A percentile compares a stretch with the other conserved stretches of the same genome.
Evolutionary conservation across 768 basidiomycete genomes (phyloP).

Genomic region (Tricholoma sp.): DNA sequence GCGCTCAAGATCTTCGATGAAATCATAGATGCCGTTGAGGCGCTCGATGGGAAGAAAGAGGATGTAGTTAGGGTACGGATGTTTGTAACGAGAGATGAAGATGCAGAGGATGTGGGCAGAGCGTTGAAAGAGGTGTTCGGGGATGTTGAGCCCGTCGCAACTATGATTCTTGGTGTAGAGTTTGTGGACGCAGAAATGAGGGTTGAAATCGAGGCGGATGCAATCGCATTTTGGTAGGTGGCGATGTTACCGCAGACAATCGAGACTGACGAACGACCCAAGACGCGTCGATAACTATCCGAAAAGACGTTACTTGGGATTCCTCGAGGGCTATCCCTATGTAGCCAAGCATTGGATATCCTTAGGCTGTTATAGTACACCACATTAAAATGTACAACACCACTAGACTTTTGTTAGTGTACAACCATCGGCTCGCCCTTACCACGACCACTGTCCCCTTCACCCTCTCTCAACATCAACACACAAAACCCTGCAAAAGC

Average conservation of each 20-base stretch:
- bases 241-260: too few species aligned
- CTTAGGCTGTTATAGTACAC: too few species aligned
- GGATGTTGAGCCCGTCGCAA: conserved; percentile 41
- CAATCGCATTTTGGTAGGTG: conserved; percentile 25
- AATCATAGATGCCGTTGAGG: conserved; percentile 38
- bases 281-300: too few species aligned
- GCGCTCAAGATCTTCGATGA: conserved; percentile 38
- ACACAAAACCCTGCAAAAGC: conserved; percentile 58
- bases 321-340: too few species aligned
- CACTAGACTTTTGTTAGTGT: conserved; percentile 17
- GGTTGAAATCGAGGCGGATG: conserved; percentile 54
- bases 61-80: conserved; percentile 46
- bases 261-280: too few species aligned
- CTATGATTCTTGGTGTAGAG: conserved; percentile 44
- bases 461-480: conserved; percentile 49
- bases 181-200: conserved; percentile 45
- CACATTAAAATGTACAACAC: neutral
- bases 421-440: conserved; percentile 20
- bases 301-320: too few species aligned
- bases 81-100: conserved; percentile 40
- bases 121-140: conserved; percentile 41
- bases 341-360: too few species aligned
- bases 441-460: conserved; percentile 30
- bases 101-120: conserved; percentile 30
- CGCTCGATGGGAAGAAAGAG: conserved; percentile 34